A percentile compares a stretch with the other conserved stretches of the same genome.
Evolutionary conservation across 176 grass and related monocot species (phyloP).

Genomic region (Cenchrus purpureus): DNA sequence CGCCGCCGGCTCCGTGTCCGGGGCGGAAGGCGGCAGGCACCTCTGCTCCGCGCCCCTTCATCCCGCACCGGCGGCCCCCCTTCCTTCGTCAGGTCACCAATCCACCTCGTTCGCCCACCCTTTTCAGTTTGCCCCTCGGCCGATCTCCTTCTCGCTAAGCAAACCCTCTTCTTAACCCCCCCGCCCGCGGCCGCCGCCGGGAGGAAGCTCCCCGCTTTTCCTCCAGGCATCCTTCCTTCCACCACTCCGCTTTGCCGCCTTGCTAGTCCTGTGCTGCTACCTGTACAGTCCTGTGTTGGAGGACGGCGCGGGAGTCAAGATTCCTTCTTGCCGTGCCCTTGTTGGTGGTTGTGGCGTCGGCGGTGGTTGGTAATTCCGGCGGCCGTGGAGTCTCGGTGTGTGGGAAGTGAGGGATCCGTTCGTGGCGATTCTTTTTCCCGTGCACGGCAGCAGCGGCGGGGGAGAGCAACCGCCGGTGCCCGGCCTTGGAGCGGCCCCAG

Average conservation of each 20-base stretch:
- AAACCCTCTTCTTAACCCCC: conserved; percentile 35
- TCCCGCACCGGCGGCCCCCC: neutral
- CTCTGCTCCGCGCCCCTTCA: neutral
- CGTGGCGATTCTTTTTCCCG: neutral
- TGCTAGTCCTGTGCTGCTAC: neutral
- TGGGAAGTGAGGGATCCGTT: conserved; percentile 28
- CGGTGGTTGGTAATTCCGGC: neutral
- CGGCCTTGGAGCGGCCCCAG: conserved; percentile 22
- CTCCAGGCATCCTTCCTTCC: neutral
- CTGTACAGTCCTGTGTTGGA: neutral
- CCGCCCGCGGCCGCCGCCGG: neutral
- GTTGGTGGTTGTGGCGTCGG: neutral
- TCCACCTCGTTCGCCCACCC: neutral
- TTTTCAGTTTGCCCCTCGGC: conserved; percentile 17
- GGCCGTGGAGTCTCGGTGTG: neutral
- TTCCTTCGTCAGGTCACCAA: conserved; percentile 12
- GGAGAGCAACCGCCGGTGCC: conserved; percentile 21
- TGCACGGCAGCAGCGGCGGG: neutral
- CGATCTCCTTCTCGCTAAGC: conserved; percentile 45
- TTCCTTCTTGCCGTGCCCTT: neutral
- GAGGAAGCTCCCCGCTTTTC: conserved; percentile 15
- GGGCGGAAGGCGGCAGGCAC: conserved; percentile 16
- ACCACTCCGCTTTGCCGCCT: neutral
- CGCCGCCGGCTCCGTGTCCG: conserved; percentile 7
- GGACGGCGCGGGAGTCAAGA: conserved; percentile 12